Evolutionary conservation across 2,329 filamentous ascomycete species (phyloP).

Genomic region (Ilyonectria mors-panacis): DNA sequence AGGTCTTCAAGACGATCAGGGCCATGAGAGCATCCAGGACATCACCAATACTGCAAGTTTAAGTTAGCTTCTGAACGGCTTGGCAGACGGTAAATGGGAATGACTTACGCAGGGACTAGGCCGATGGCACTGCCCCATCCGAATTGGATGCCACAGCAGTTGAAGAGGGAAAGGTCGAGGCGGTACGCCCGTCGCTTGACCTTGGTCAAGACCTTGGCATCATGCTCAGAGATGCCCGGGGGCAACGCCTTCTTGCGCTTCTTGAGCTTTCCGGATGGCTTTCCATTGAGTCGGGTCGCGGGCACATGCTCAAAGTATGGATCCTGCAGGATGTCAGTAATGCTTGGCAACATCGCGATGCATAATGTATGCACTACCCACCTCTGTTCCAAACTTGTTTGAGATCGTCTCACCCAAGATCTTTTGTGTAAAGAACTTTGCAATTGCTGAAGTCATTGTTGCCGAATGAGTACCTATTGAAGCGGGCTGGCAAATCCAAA

Average conservation of each 20-base stretch:
- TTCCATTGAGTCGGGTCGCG: slow-evolving; percentile 77
- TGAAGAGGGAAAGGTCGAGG: slow-evolving; percentile 89
- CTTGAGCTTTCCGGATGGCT: slow-evolving; percentile 79
- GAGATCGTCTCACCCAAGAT: slow-evolving; percentile 69
- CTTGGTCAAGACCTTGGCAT: slow-evolving; percentile 85
- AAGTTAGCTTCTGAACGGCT: slow-evolving; percentile 37
- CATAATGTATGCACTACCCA: slow-evolving; percentile 47
- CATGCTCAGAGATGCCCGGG: slow-evolving; percentile 84
- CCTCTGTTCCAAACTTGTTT: slow-evolving; percentile 73
- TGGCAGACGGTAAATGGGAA: slow-evolving; percentile 2
- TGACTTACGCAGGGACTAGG: slow-evolving; percentile 82
- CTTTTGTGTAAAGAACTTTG: slow-evolving; percentile 70
- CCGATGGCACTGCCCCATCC: slow-evolving; percentile 93
- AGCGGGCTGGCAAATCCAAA: background rate
- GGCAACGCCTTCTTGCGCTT: slow-evolving; percentile 90
- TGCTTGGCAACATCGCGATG: slow-evolving; percentile 5
- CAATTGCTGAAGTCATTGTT: slow-evolving; percentile 66
- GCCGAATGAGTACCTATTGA: slow-evolving; percentile 1
- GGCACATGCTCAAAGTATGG: slow-evolving; percentile 90
- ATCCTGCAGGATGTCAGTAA: slow-evolving; percentile 70
- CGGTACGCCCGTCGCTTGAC: slow-evolving; percentile 89
- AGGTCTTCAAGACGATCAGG: slow-evolving; percentile 80
- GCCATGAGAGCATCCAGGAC: slow-evolving; percentile 81
- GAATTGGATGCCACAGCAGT: slow-evolving; percentile 84
- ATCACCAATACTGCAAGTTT: slow-evolving; percentile 76